These are phyloP conservation scores for Venustampulla echinocandica DNA, from an alignment of 495 filamentous ascomycete genomes.

Conservation along the genomic window DNA sequence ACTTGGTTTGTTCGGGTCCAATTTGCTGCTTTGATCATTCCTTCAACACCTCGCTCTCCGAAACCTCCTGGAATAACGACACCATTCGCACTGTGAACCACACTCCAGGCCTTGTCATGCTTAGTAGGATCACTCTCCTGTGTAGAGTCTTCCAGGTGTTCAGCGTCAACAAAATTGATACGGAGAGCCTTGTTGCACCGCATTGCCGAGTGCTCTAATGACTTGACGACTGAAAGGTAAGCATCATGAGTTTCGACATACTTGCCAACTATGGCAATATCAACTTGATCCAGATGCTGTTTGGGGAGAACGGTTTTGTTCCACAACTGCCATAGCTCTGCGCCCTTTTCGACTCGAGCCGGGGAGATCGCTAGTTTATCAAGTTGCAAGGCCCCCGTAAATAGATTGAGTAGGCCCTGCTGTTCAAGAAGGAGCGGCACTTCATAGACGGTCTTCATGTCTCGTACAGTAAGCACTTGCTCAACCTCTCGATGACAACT, in stretches of 20 bases:
- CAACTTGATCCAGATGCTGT: neutral
- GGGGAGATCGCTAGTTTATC: neutral
- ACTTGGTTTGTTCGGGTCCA: conserved; percentile 74
- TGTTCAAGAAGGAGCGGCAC: neutral
- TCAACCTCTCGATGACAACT: neutral
- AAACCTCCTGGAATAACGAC: conserved; percentile 69
- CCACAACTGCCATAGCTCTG: neutral
- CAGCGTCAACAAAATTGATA: neutral
- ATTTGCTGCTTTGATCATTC: conserved; percentile 73
- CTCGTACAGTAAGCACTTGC: neutral
- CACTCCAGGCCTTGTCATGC: conserved; percentile 67
- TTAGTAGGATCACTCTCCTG: conserved; percentile 36
- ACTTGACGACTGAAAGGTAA: conserved; percentile 65
- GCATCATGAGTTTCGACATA: neutral
- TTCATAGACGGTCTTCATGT: neutral
- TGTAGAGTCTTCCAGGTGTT: neutral
- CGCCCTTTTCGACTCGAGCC: neutral
- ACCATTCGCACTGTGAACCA: conserved; percentile 57
- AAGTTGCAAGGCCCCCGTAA: neutral
- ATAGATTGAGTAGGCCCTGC: neutral
- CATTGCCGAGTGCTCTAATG: conserved; percentile 87
- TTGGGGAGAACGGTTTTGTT: neutral
- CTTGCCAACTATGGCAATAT: neutral
- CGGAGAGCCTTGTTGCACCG: conserved; percentile 51
- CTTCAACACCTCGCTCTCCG: conserved; percentile 65